Conservation (phyloP, 305 asterid genomes). For the Fraxinus baroniana region DNA sequence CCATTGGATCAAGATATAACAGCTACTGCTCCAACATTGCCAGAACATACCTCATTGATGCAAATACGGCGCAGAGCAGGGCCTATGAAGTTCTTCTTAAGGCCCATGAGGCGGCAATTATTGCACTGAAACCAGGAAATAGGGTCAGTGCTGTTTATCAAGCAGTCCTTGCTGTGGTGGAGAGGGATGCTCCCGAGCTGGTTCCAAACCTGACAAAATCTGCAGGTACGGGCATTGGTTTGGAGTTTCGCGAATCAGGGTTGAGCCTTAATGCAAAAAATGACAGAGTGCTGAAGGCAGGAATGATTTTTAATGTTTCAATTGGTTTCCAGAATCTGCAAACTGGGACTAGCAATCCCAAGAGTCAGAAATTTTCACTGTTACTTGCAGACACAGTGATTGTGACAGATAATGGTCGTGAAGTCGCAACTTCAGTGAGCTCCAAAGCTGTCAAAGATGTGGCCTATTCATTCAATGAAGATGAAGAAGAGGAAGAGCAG, state of each 20-base stretch:
- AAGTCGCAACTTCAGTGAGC: slow-evolving; percentile 47
- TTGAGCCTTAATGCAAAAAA: background rate
- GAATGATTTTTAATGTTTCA: background rate
- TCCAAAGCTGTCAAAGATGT: slow-evolving; percentile 53
- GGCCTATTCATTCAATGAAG: slow-evolving; percentile 55
- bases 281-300: background rate
- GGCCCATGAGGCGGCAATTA: too few relatives aligned
- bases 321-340: background rate
- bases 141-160: background rate
- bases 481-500: slow-evolving; percentile 46
- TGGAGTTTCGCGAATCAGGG: background rate
- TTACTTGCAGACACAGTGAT: background rate
- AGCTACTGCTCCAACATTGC: slow-evolving; percentile 81
- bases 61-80: slow-evolving; percentile 50
- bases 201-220: background rate
- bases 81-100: slow-evolving; percentile 69
- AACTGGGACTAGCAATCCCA: background rate
- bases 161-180: background rate
- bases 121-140: too few relatives aligned
- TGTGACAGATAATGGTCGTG: slow-evolving; percentile 22
- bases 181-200: background rate
- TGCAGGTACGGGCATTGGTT: background rate
- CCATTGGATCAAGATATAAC: slow-evolving; percentile 68
- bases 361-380: background rate
- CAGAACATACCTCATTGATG: slow-evolving; percentile 64